Base-by-base conservation (phyloP, 1,284 basidiomycete species). In the Psilocybe mexicana region DNA sequence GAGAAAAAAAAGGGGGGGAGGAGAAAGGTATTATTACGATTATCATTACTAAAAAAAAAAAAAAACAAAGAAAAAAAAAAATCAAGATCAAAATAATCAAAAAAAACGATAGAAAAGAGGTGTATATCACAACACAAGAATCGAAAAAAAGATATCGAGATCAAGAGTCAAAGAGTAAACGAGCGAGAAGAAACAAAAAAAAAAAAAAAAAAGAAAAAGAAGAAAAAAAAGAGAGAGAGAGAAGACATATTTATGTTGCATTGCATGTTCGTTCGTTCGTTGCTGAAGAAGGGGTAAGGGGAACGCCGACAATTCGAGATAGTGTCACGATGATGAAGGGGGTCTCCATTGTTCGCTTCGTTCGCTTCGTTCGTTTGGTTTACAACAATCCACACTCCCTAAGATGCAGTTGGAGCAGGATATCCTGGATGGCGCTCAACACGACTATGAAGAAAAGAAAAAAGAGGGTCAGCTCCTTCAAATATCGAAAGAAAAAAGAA, bases 311-410 rank as follows among this genome's bases (percentile, higher is more conserved):
- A 18, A 18, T 18, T 18, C 18, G 18, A 18, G 18, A 18, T 18
- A 18, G 18, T 18, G 18, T 18, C 18, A 18, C 18, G 18, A 18
- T 18, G 18, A 18, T 18, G 18, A 18, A 18, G 18, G 18, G 18
- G 18, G 18, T 18, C 18, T 18, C 18, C 18, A 18, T 18, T 18
- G 18, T 18, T 18, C 18, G 18, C 18, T 18, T 18, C 18, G 18
- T 18, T 18, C 18, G 18, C 18, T 18, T 18, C 18, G 18, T 18
- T 18, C 18, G 18, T 18, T 18, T 18, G 18, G 18, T 46, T 62
- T 71, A 94, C 72, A 94, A 80, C 57, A 94, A 80, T 60, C 93
- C 93, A 68, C 91, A 93, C 72, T 94, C 92, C 57, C 92, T 84
- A 61, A 94, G 76, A 70, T 93, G 91, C 45, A 93, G 79, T 69